These are phyloP conservation scores for Pyrenula massariospora DNA, from an alignment of 495 filamentous ascomycete species.

Conservation along the genomic window DNA sequence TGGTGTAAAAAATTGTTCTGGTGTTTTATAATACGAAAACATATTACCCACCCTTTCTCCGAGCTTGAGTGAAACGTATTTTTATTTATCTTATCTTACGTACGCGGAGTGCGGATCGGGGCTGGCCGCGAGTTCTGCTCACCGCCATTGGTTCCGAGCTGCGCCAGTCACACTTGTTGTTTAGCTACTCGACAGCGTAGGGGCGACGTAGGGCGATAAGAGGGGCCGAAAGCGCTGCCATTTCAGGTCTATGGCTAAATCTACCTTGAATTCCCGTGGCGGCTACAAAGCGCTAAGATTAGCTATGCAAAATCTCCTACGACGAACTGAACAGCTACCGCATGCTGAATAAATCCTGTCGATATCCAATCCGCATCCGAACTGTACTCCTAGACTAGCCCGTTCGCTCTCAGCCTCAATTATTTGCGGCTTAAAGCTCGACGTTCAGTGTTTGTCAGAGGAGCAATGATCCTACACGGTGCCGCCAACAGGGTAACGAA, in stretches of 20 bases:
- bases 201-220: not conserved
- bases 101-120: not conserved
- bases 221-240: not conserved
- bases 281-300: not conserved
- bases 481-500: not conserved
- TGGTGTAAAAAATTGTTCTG: too few species aligned
- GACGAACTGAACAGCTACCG: not conserved
- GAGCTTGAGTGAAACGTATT: too few species aligned
- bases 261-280: not conserved
- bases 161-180: not conserved
- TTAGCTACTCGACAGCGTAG: not conserved
- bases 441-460: not conserved
- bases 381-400: not conserved
- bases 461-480: not conserved
- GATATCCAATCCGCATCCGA: not conserved
- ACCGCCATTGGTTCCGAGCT: not conserved
- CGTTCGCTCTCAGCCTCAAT: not conserved
- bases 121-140: not conserved
- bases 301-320: not conserved
- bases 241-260: not conserved
- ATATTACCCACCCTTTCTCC: too few species aligned
- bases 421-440: not conserved
- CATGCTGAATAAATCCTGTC: not conserved
- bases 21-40: too few species aligned
- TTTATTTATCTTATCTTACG: too few species aligned